Percentiles rank a stretch among this genome's conserved stretches.
Conservation (phyloP, 257 asterid genomes). For the Forsythia suspensa region DNA sequence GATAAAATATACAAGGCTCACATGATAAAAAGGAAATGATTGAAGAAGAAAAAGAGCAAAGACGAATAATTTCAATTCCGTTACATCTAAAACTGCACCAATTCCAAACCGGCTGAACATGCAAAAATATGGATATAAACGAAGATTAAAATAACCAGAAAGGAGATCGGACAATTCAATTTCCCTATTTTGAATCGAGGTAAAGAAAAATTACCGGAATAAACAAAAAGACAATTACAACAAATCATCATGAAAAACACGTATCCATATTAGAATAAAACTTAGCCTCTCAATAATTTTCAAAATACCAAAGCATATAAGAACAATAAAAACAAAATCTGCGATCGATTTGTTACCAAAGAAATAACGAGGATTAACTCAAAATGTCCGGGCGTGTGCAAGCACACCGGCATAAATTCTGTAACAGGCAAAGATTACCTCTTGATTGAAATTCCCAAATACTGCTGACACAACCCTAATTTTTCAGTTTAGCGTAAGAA, state of each 20-base stretch:
- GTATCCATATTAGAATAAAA: neutral
- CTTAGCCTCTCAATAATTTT: neutral
- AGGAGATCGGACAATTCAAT: neutral
- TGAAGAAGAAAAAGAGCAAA: neutral
- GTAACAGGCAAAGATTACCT: slow-evolving; percentile 19
- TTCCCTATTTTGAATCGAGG: neutral
- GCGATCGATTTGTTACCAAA: neutral
- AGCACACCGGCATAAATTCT: neutral
- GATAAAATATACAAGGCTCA: neutral
- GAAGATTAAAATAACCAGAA: neutral
- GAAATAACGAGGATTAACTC: neutral
- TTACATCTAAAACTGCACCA: neutral
- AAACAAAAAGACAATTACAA: neutral
- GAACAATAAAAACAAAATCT: neutral
- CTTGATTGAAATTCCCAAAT: slow-evolving; percentile 22
- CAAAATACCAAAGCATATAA: neutral
- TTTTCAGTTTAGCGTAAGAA: slow-evolving; percentile 15
- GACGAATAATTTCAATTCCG: neutral
- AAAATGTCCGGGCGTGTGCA: neutral
- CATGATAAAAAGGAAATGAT: neutral
- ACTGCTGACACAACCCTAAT: slow-evolving; percentile 37
- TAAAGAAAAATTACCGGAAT: neutral
- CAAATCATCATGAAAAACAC: neutral
- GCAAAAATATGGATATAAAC: neutral
- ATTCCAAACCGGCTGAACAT: neutral